Conservation (phyloP, 2,329 filamentous ascomycete species). For the Xylariaceae sp. region DNA sequence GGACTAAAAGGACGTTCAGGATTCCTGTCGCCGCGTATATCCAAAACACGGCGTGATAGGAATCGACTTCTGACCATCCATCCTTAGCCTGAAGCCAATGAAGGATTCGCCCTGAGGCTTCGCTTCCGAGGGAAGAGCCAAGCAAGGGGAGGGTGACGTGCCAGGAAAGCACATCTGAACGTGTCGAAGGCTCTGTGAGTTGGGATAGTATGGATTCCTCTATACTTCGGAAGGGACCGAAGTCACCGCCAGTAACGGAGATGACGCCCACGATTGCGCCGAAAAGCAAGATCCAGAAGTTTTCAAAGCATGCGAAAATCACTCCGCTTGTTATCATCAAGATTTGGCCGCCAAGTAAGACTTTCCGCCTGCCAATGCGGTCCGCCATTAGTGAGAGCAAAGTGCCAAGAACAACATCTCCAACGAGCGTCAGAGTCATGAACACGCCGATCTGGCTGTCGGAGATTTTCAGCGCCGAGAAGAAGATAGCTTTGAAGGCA, state of each 20-base stretch:
- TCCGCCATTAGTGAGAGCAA: constrained; percentile 57
- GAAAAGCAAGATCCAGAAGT: constrained; percentile 55
- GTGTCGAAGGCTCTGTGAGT: constrained; percentile 49
- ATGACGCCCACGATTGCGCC: constrained; percentile 60
- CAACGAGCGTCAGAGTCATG: constrained; percentile 59
- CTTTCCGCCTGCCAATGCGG: constrained; percentile 51
- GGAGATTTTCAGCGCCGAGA: constrained; percentile 51
- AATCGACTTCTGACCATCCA: constrained; percentile 46
- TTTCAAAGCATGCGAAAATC: constrained; percentile 50
- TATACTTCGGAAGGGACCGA: constrained; percentile 63
- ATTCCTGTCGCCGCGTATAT: constrained; percentile 54
- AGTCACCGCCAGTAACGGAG: constrained; percentile 60
- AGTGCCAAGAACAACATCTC: constrained; percentile 57
- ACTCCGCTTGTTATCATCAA: constrained; percentile 56
- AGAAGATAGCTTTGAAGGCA: constrained; percentile 44
- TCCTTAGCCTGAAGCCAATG: constrained; percentile 40
- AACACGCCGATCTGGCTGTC: constrained; percentile 60
- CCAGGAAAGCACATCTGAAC: constrained; percentile 64
- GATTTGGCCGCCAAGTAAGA: constrained; percentile 48
- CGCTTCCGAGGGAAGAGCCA: constrained; percentile 52
- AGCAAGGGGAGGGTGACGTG: constrained; percentile 57
- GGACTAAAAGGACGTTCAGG: constrained; percentile 44
- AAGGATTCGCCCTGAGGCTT: constrained; percentile 48
- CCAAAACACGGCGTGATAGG: constrained; percentile 57
- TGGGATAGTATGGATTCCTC: constrained; percentile 63